Conservation (phyloP, 192 early-diverging fungal species). For the Linnemannia zychae region DNA sequence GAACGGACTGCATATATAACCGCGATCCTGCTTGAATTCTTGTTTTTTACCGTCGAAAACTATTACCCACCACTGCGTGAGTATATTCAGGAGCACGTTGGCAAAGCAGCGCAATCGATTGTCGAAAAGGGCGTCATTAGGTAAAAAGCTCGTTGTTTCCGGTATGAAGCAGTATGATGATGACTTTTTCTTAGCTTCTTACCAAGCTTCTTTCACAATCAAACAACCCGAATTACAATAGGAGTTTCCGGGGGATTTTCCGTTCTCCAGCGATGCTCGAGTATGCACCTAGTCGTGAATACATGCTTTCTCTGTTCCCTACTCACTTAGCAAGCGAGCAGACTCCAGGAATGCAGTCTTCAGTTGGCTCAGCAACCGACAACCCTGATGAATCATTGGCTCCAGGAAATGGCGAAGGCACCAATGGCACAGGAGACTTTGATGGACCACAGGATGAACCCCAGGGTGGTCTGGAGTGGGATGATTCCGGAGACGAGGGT, state of each 20-base stretch:
- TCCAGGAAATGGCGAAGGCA: background rate
- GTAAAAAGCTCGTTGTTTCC: conserved; percentile 46
- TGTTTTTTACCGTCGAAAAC: conserved; percentile 69
- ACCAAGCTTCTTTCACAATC: background rate
- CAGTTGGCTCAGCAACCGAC: conserved; percentile 19
- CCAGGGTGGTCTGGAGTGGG: conserved; percentile 17
- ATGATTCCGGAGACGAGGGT: conserved; percentile 15
- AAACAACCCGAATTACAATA: background rate
- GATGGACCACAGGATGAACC: conserved; percentile 16
- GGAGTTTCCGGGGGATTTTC: conserved; percentile 52
- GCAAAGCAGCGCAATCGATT: conserved; percentile 67
- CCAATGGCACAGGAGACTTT: conserved; percentile 31
- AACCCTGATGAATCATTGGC: conserved; percentile 10
- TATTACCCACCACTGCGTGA: conserved; percentile 67
- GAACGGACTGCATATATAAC: conserved; percentile 76
- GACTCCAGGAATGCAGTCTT: background rate
- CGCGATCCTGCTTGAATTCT: conserved; percentile 76
- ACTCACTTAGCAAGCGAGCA: conserved; percentile 24
- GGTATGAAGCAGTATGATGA: background rate
- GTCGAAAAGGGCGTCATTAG: conserved; percentile 75
- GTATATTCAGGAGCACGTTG: conserved; percentile 64
- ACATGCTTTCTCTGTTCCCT: conserved; percentile 30
- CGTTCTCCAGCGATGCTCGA: conserved; percentile 51
- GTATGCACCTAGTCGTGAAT: conserved; percentile 30
- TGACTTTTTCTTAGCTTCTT: background rate